A percentile compares a stretch with the other conserved stretches of the same genome.
Conservation (phyloP, 257 asterid species). For the Solanum paucissectum region DNA sequence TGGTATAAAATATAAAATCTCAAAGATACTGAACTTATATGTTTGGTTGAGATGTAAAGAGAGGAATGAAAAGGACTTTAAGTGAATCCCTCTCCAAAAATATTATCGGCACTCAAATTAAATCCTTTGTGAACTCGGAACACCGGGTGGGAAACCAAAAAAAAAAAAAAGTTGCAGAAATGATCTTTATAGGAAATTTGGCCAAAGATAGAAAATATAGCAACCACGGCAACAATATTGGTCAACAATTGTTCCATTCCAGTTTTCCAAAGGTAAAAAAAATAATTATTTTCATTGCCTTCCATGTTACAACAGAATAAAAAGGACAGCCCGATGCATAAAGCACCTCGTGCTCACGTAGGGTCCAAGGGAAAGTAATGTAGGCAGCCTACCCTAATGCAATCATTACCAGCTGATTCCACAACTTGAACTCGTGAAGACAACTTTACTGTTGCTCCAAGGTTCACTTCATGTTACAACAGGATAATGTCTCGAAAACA, state of each 20-base stretch:
- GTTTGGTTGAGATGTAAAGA: background rate
- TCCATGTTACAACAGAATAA: background rate
- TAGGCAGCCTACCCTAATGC: background rate
- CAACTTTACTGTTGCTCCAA: background rate
- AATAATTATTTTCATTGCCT: background rate
- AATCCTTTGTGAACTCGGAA: too few relatives aligned
- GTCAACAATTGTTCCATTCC: background rate
- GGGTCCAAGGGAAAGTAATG: background rate
- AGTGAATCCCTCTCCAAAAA: background rate
- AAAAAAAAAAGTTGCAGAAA: background rate
- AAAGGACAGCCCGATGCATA: background rate
- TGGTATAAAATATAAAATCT: background rate
- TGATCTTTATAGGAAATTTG: background rate
- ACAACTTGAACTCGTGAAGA: background rate
- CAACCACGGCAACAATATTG: background rate
- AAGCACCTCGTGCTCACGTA: background rate
- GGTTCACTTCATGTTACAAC: background rate
- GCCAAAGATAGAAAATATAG: background rate
- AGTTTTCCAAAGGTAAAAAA: background rate
- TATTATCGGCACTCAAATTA: background rate
- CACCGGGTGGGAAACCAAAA: too few relatives aligned
- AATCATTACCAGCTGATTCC: background rate
- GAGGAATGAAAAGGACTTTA: background rate
- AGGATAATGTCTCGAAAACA: background rate
- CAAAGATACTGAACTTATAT: background rate